These are phyloP conservation scores for Ricinus communis DNA, from an alignment of 345 rosid species.

Conservation along the genomic window DNA sequence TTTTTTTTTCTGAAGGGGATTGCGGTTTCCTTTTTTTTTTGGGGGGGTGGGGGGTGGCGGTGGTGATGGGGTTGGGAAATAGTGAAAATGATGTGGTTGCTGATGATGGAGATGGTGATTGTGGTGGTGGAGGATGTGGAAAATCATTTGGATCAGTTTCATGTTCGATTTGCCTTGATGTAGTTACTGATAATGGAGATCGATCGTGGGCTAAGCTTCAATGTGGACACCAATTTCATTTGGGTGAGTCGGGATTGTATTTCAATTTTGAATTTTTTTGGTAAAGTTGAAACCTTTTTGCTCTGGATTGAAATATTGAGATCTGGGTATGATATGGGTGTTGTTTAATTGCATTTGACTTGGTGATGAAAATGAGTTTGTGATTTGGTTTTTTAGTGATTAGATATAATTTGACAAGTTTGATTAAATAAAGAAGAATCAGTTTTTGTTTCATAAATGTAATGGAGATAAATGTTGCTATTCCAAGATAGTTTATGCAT, in stretches of 20 bases:
- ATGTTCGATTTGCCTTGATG: conserved; percentile 96
- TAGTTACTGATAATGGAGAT: conserved; percentile 70
- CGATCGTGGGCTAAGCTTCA: conserved; percentile 98
- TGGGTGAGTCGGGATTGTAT: conserved; percentile 50
- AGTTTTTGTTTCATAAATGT: background rate
- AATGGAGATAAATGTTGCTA: background rate
- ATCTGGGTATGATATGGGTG: conserved; percentile 37
- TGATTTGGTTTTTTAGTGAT: conserved; percentile 2
- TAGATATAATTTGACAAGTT: background rate
- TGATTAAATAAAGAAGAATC: background rate
- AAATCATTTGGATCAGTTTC: conserved; percentile 60
- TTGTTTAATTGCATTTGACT: background rate
- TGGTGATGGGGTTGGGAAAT: conserved; percentile 70
- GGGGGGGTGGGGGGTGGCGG: conserved; percentile 13
- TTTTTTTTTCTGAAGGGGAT: conserved; percentile 1
- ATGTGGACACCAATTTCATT: conserved; percentile 90
- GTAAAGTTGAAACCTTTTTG: background rate
- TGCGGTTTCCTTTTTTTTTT: conserved; percentile 14
- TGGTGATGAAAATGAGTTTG: background rate
- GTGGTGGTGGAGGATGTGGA: conserved; percentile 37
- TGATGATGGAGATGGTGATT: conserved; percentile 50
- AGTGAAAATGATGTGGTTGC: conserved; percentile 47
- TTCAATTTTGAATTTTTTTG: background rate
- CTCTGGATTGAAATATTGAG: conserved; percentile 14
- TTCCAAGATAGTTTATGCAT: background rate